Percentiles rank a stretch among this genome's conserved stretches.
Conservation (phyloP, 441 rosid species). For the Viola pubescens region DNA sequence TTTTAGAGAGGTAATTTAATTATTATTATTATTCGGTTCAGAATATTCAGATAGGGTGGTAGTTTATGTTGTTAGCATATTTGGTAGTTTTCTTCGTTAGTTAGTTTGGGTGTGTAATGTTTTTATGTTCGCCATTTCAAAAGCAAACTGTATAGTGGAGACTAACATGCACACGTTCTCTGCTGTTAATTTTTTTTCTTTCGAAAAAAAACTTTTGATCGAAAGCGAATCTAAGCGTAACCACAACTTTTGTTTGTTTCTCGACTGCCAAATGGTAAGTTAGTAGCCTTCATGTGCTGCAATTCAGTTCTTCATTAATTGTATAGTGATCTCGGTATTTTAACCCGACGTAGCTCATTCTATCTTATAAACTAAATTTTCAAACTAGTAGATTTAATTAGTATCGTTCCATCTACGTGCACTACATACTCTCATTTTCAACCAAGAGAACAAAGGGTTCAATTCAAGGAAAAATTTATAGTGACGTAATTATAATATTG, state of each 20-base stretch:
- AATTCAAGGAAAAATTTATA: too few species aligned
- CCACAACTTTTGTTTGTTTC: constrained; percentile 3
- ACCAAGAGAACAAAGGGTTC: too few species aligned
- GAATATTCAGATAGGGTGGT: constrained; percentile 8
- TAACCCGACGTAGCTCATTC: too few species aligned
- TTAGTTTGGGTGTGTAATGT: constrained; percentile 1
- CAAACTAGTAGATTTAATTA: too few species aligned
- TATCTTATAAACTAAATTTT: too few species aligned
- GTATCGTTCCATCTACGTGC: too few species aligned
- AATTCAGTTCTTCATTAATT: not conserved
- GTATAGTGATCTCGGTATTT: not conserved
- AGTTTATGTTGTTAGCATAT: constrained; percentile 16
- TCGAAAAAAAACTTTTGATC: not conserved
- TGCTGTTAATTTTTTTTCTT: not conserved
- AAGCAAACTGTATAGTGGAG: constrained; percentile 38
- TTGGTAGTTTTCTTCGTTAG: constrained; percentile 29
- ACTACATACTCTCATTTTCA: too few species aligned
- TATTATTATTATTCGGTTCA: not conserved
- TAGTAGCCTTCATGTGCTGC: constrained; percentile 43
- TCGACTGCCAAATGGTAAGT: constrained; percentile 5
- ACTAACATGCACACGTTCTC: constrained; percentile 49
- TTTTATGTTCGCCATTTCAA: constrained; percentile 3
- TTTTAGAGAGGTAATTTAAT: not conserved
- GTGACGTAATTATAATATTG: too few species aligned
- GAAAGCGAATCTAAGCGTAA: constrained; percentile 17